Evolutionary conservation across 2,329 filamentous ascomycete species (phyloP), one percentile per base, ranked within the genome.

Genomic region (Diaporthe helianthi): DNA sequence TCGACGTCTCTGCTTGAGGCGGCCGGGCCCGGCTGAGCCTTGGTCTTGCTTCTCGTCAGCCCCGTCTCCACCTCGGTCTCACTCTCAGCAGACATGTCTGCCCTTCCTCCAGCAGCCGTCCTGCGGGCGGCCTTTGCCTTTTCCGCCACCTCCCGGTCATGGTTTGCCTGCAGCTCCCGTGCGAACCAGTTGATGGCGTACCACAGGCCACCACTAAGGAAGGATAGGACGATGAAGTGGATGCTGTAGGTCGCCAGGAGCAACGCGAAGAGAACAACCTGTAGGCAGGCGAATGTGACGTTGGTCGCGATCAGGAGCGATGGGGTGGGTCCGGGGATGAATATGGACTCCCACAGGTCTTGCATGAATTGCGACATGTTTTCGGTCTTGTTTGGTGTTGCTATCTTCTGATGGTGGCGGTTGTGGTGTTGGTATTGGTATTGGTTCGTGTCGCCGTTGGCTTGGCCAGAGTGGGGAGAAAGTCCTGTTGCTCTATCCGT

Each of bases 171-270:
- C 60, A 89, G 78, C 82, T 89, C 95, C 54, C 82, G 82, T 67
- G 93, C 94, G 77, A 99, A 98, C 96, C 96, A 99, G 86, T 98
- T 98, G 82, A 98, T 94, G 69, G 92, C 89, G 83, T 88, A 94
- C 96, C 96, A 99, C 44, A 98, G 85, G 5, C 92, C 92, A 38
- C 83, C 94, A 72, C 89, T 93, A 12, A 99, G 84, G 69, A 90
- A 76, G 15, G 93, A 97, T 7, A 99, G 87, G 69, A 95, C 85
- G 72, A 93, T 79, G 77, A 98, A 97, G 84, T 98, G 96, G 73
- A 97, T 87, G 82, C 92, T 97, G 80, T 92, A 89, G 9, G 95
- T 99, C 68, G 89, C 90, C 74, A 93, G 71, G 65, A 98, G 87
- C 72, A 99, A 91, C 66, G 82, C 80, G 73, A 93, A 81, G 74